These are phyloP conservation scores for Colletotrichum godetiae DNA, from an alignment of 2,329 filamentous ascomycete species.

Conservation along the genomic window DNA sequence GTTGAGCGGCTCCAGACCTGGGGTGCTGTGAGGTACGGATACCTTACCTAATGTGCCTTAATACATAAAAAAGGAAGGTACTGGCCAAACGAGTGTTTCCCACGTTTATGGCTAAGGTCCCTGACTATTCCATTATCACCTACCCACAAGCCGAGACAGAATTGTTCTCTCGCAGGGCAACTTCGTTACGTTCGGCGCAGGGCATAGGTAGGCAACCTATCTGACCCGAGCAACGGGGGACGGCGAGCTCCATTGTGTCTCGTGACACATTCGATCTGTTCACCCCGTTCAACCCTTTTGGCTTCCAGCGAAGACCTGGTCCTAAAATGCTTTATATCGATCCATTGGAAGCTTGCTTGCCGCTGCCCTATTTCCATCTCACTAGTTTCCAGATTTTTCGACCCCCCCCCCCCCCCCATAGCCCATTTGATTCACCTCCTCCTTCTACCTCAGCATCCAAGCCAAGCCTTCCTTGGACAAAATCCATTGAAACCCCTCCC, in stretches of 20 bases:
- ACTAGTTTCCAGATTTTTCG: background rate
- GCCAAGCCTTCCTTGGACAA: background rate
- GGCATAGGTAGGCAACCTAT: background rate
- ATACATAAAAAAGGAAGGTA: background rate
- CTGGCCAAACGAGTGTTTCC: background rate
- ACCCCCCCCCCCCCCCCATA: background rate
- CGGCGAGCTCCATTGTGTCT: conserved; percentile 34
- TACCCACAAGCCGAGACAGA: background rate
- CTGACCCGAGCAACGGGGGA: conserved; percentile 3
- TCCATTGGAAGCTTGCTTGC: background rate
- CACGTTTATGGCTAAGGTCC: background rate
- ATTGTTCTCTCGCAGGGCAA: background rate
- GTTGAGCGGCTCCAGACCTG: too few relatives aligned
- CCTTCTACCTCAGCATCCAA: background rate
- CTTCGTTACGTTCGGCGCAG: background rate
- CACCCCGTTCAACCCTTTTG: background rate
- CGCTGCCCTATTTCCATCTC: background rate
- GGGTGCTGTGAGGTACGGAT: too few relatives aligned
- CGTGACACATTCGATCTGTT: conserved; percentile 7
- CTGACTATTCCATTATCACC: background rate
- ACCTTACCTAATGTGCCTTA: background rate
- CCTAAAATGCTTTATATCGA: conserved; percentile 7
- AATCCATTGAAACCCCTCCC: background rate
- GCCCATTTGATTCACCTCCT: background rate
- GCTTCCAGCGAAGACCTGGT: background rate